These are phyloP conservation scores for Arthrobotrys megalospora DNA, from an alignment of 2,329 filamentous ascomycete species.

Conservation along the genomic window DNA sequence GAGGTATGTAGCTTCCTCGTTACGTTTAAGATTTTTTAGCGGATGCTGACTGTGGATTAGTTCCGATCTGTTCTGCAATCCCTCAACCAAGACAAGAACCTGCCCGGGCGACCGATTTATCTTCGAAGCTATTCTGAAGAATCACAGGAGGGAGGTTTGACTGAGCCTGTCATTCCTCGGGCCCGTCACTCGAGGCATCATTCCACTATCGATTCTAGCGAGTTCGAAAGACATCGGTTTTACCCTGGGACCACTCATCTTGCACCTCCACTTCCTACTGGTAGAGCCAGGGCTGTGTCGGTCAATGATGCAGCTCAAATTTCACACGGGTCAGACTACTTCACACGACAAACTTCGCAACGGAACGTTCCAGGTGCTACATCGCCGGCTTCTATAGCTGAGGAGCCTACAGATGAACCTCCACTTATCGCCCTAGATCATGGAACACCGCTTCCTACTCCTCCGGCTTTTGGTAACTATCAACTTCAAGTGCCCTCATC, in stretches of 20 bases:
- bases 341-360: constrained; percentile 24
- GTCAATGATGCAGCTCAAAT: constrained; percentile 72
- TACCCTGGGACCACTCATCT: constrained; percentile 24
- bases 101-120: constrained; percentile 77
- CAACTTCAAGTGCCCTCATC: constrained; percentile 46
- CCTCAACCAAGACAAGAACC: constrained; percentile 83
- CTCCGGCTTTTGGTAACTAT: constrained; percentile 35
- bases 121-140: constrained; percentile 80
- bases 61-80: constrained; percentile 93
- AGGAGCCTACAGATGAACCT: constrained; percentile 22
- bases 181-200: constrained; percentile 68
- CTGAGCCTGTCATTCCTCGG: constrained; percentile 67
- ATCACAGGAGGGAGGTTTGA: constrained; percentile 67
- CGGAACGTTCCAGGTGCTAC: constrained; percentile 2
- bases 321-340: constrained; percentile 48
- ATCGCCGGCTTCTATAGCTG: constrained; percentile 10
- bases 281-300: constrained; percentile 73
- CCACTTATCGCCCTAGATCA: constrained; percentile 44
- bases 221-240: constrained; percentile 11
- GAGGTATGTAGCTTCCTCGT: constrained; percentile 70
- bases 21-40: constrained; percentile 3
- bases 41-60: constrained; percentile 53
- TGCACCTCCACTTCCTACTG: constrained; percentile 62
- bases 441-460: constrained; percentile 25
- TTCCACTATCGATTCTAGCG: constrained; percentile 49